Conservation (phyloP, 2,329 filamentous ascomycete genomes). For the Aspergillus transmontanensis region DNA sequence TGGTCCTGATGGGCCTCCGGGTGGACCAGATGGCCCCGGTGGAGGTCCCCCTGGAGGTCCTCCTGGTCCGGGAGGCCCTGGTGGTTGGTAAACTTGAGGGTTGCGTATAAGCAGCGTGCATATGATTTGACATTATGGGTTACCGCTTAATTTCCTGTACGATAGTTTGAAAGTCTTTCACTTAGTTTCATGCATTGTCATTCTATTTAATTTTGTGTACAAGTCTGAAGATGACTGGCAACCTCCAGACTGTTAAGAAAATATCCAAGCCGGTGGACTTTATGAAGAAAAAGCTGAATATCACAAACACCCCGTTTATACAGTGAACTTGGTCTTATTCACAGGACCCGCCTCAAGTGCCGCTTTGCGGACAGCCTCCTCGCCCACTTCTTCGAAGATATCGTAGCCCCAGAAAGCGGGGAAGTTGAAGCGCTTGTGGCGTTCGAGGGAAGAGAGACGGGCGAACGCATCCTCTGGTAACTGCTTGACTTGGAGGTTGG, state of each 20-base stretch:
- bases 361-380: constrained; percentile 22
- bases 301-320: constrained; percentile 10
- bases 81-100: constrained; percentile 3
- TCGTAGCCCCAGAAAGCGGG: constrained; percentile 35
- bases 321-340: constrained; percentile 27
- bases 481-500: constrained; percentile 44
- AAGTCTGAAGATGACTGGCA: no score
- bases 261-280: neutral
- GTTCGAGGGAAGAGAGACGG: constrained; percentile 31
- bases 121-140: neutral
- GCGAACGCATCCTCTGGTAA: constrained; percentile 30
- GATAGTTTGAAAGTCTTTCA: no score
- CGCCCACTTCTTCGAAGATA: constrained; percentile 37
- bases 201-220: no score
- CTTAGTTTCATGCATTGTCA: no score
- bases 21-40: neutral
- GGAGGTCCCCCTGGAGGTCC: constrained; percentile 8
- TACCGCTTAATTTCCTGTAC: no score
- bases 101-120: neutral
- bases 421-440: constrained; percentile 38
- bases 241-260: no score
- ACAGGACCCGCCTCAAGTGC: constrained; percentile 18
- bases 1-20: constrained; percentile 7
- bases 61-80: constrained; percentile 2
- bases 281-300: neutral